Evolutionary conservation across 1,139 yeast genomes (phyloP).

Genomic region (Suhomyces kunorum): DNA sequence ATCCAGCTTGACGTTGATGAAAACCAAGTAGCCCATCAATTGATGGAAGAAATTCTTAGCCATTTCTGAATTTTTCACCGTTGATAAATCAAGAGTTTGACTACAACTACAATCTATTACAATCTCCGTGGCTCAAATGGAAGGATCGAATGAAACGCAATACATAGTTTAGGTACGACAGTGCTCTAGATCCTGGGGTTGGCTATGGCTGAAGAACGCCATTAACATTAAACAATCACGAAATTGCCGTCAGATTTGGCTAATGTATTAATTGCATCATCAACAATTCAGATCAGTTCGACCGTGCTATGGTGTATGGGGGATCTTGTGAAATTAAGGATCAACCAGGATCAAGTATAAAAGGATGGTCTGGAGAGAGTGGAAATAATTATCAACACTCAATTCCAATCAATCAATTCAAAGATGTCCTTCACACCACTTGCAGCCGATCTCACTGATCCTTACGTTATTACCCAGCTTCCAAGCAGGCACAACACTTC

Average conservation of each 20-base stretch:
- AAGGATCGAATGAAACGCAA: not conserved
- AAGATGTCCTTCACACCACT: conserved; percentile 14
- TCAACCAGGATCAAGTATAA: not conserved
- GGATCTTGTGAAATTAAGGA: not conserved
- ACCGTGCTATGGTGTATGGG: too few species aligned
- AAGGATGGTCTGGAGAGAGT: not conserved
- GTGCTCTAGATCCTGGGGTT: not conserved
- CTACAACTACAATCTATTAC: too few species aligned
- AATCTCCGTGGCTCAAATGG: conserved; percentile 2
- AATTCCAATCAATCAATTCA: not conserved
- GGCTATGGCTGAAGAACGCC: conserved; percentile 4
- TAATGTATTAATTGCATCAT: conserved; percentile 1
- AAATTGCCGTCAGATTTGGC: conserved; percentile 1
- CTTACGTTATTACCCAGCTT: conserved; percentile 11
- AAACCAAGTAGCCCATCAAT: too few species aligned
- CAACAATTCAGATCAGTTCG: not conserved
- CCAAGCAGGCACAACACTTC: conserved; percentile 8
- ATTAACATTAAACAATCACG: not conserved
- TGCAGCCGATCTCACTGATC: conserved; percentile 17
- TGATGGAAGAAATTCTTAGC: too few species aligned
- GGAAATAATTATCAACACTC: not conserved
- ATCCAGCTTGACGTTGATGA: too few species aligned
- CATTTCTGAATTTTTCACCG: too few species aligned
- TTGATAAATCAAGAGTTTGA: too few species aligned
- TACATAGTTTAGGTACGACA: not conserved